Conservation (phyloP, 176 grass and related monocot genomes). For the Elymus sibiricus region DNA sequence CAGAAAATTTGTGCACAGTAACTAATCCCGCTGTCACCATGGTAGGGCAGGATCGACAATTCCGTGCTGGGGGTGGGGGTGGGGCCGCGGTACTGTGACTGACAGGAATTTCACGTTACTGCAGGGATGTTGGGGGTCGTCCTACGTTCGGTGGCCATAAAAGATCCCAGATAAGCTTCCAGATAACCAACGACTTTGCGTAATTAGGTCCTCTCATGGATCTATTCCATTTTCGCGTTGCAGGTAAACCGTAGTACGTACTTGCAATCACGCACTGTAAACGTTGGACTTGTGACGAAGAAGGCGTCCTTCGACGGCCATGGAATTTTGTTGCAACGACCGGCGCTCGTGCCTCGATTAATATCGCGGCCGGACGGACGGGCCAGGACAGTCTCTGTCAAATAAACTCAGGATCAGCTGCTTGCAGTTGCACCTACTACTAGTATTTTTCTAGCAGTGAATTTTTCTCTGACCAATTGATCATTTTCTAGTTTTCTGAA, state of each 20-base stretch:
- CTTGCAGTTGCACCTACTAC: not conserved
- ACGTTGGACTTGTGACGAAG: slow-evolving; percentile 14
- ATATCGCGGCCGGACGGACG: not conserved
- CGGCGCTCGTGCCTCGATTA: not conserved
- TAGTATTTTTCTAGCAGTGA: too few relatives aligned
- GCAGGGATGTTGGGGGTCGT: slow-evolving; percentile 11
- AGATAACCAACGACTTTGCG: not conserved
- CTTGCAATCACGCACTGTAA: not conserved
- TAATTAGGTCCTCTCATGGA: not conserved
- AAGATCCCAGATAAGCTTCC: not conserved
- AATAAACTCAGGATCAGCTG: not conserved
- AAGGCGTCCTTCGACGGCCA: not conserved
- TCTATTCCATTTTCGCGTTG: not conserved
- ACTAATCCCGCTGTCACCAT: not conserved
- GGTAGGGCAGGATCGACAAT: not conserved
- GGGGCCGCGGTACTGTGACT: not conserved
- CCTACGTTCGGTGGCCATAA: not conserved
- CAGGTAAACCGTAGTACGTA: not conserved
- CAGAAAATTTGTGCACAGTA: too few relatives aligned
- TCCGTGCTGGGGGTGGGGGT: not conserved
- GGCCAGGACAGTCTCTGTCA: not conserved
- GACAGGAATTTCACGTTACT: slow-evolving; percentile 15
- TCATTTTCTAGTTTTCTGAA: not conserved
- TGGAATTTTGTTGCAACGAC: not conserved
- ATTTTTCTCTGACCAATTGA: too few relatives aligned